phyloP scores from a whole-genome alignment of 345 rosid genomes.

The Eucalyptus pumila region DNA sequence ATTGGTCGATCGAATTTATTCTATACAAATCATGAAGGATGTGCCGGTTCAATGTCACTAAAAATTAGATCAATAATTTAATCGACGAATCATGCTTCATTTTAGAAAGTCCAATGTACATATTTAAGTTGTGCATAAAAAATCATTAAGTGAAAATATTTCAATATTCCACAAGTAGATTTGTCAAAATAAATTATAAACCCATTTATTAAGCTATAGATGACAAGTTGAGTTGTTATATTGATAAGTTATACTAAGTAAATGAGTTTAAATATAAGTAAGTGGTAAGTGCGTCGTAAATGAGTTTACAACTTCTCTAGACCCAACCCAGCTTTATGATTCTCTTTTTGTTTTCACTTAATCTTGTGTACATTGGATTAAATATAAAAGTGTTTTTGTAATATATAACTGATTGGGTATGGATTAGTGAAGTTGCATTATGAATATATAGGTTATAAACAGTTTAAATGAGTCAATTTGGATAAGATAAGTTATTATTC shows the following conservation, averaged over 20 bases:
- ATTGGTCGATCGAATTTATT: not conserved
- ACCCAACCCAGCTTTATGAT: rapidly evolving
- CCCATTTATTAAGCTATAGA: no score
- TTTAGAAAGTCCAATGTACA: not conserved
- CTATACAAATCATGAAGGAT: not conserved
- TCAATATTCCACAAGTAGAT: not conserved
- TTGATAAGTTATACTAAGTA: not conserved
- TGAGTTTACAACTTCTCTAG: no score
- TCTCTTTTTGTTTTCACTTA: not conserved
- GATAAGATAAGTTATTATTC: not conserved
- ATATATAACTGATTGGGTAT: no score
- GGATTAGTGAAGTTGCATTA: no score
- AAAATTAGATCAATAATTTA: not conserved
- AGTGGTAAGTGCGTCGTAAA: rapidly evolving
- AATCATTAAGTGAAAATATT: no score
- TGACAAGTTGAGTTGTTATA: not conserved
- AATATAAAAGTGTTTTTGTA: no score
- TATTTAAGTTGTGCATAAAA: no score
- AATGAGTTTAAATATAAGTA: no score
- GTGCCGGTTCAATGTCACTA: not conserved
- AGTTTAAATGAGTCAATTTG: not conserved
- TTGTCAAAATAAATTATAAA: not conserved
- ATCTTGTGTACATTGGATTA: rapidly evolving
- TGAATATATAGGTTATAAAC: no score
- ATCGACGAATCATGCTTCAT: not conserved